phyloP scores from a whole-genome alignment of 1,139 yeast species.

The Kurtzmaniella quercitrusa region DNA sequence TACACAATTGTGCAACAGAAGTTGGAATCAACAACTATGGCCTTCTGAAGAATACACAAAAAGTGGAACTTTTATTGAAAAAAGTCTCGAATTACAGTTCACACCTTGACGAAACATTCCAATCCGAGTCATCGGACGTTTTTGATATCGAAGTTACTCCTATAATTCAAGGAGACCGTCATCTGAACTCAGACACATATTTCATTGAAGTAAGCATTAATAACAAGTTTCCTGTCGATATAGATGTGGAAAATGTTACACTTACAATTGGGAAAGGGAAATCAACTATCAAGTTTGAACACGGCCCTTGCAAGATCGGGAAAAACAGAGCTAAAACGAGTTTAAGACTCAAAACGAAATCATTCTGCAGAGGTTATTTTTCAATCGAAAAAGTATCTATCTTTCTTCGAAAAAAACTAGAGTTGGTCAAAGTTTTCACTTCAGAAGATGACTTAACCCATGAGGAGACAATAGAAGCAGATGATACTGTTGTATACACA shows the following conservation, averaged over 20 bases:
- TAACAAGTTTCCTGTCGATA: constrained; percentile 25
- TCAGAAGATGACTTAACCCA: not conserved
- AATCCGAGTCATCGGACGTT: constrained; percentile 27
- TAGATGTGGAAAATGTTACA: constrained; percentile 18
- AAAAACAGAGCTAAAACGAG: not conserved
- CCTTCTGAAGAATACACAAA: constrained; percentile 17
- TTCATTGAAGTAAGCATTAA: constrained; percentile 20
- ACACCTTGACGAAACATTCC: constrained; percentile 13
- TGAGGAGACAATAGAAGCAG: constrained; percentile 13
- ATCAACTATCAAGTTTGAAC: not conserved
- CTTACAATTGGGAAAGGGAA: constrained; percentile 13
- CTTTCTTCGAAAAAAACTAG: constrained; percentile 18
- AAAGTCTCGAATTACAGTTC: constrained; percentile 21
- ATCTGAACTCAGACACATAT: constrained; percentile 17
- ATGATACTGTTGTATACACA: constrained; percentile 6
- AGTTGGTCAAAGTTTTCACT: constrained; percentile 9
- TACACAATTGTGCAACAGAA: constrained; percentile 15
- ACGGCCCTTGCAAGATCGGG: not conserved
- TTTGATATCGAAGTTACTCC: constrained; percentile 27
- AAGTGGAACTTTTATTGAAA: constrained; percentile 19
- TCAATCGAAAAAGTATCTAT: constrained; percentile 18
- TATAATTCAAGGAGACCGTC: constrained; percentile 20
- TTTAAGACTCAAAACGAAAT: constrained; percentile 13
- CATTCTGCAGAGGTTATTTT: constrained; percentile 24
- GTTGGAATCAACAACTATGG: constrained; percentile 31